phyloP scores from a whole-genome alignment of 1,284 basidiomycete species.

The Apiotrichum akiyoshidainum region DNA sequence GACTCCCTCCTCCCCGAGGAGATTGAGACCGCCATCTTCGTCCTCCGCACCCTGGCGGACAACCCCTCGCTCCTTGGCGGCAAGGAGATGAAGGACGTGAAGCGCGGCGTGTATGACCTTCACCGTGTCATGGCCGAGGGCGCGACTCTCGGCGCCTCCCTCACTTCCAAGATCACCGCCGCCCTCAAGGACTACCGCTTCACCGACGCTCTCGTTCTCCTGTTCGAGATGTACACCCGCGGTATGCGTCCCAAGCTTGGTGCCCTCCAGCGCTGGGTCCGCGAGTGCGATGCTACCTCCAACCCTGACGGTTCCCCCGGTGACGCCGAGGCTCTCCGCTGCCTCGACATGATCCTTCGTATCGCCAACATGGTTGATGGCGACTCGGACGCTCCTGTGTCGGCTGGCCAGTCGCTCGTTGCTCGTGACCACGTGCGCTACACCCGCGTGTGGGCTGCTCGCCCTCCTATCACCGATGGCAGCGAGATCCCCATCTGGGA shows the following conservation, averaged over 20 bases:
- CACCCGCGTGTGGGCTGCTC: conserved; percentile 40
- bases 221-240: conserved; percentile 58
- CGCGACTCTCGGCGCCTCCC: conserved; percentile 45
- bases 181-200: conserved; percentile 53
- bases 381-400: conserved; percentile 9
- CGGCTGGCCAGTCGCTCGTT: conserved; percentile 22
- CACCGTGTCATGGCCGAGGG: conserved; percentile 45
- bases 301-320: conserved; percentile 41
- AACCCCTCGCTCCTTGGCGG: conserved; percentile 40
- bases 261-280: conserved; percentile 59
- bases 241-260: conserved; percentile 58
- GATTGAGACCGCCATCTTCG: conserved; percentile 40
- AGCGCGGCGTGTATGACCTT: conserved; percentile 44
- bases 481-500: conserved; percentile 44
- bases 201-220: conserved; percentile 55
- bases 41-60: conserved; percentile 38
- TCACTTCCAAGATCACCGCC: conserved; percentile 56
- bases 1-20: conserved; percentile 37
- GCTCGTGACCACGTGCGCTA: conserved; percentile 17
- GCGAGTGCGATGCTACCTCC: conserved; percentile 58
- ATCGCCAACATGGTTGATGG: conserved; percentile 42
- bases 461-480: conserved; percentile 20
- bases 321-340: conserved; percentile 52
- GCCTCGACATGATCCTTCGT: conserved; percentile 56
- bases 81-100: conserved; percentile 46